A percentile compares a stretch with the other conserved stretches of the same genome.
These are phyloP conservation scores for Soucietia sequanensis DNA, from an alignment of 805 yeast species.

Conservation along the genomic window DNA sequence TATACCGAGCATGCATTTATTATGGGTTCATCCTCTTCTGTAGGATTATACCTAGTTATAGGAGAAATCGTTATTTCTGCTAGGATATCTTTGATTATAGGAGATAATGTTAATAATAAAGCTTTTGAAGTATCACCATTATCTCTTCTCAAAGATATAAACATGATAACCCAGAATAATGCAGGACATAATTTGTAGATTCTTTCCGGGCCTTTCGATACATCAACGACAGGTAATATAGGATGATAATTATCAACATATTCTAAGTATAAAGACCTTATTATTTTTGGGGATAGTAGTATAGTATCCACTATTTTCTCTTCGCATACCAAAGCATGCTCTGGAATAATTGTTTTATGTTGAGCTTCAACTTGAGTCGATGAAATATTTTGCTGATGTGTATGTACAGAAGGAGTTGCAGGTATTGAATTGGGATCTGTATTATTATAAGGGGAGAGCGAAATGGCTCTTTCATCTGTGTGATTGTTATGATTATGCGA, in stretches of 20 bases:
- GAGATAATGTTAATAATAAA: conserved; percentile 62
- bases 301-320: conserved; percentile 75
- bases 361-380: too few species aligned
- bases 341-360: conserved; percentile 17
- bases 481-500: neutral
- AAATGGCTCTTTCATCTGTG: conserved; percentile 3
- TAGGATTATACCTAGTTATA: conserved; percentile 77
- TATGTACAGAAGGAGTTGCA: conserved; percentile 26
- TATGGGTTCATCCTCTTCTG: conserved; percentile 76
- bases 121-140: conserved; percentile 30
- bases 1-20: conserved; percentile 88
- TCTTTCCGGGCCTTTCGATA: conserved; percentile 76
- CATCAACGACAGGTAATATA: conserved; percentile 83
- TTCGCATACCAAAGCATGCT: conserved; percentile 47
- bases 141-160: conserved; percentile 74
- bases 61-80: conserved; percentile 91
- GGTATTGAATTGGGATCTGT: conserved; percentile 21
- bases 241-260: conserved; percentile 80
- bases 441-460: conserved; percentile 5
- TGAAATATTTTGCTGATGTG: too few species aligned
- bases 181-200: conserved; percentile 81
- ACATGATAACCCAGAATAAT: conserved; percentile 89
- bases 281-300: conserved; percentile 57
- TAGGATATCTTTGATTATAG: conserved; percentile 68
- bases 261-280: conserved; percentile 62